Evolutionary conservation across 2,329 filamentous ascomycete species (phyloP).

Genomic region (Ceratocystis harringtonii): DNA sequence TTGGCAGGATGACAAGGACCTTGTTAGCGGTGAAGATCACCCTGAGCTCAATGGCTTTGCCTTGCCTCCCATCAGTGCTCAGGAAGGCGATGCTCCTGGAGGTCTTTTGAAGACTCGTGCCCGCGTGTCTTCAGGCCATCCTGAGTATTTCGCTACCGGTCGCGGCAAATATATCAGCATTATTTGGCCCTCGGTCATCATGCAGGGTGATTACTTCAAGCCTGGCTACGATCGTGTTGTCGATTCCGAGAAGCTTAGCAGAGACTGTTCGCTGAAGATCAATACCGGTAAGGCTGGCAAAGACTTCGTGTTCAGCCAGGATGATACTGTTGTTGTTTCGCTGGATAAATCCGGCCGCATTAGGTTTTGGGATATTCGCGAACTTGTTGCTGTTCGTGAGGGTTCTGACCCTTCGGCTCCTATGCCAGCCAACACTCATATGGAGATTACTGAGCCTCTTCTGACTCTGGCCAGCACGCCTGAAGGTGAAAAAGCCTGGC

Average conservation of each 20-base stretch:
- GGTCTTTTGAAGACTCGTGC: constrained; percentile 92
- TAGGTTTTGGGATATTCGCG: constrained; percentile 95
- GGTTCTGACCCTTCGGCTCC: constrained; percentile 36
- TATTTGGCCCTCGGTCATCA: constrained; percentile 52
- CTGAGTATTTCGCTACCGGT: constrained; percentile 88
- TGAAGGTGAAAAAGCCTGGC: constrained; percentile 86
- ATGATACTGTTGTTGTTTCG: constrained; percentile 86
- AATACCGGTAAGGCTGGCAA: constrained; percentile 96
- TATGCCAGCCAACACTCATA: constrained; percentile 39
- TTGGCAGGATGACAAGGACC: constrained; percentile 58
- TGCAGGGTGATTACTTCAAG: constrained; percentile 49
- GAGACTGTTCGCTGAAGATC: constrained; percentile 80
- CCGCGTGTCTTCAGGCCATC: constrained; percentile 73
- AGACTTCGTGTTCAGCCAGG: constrained; percentile 94
- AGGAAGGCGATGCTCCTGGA: constrained; percentile 80
- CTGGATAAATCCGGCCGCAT: constrained; percentile 92
- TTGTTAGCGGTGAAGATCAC: constrained; percentile 56
- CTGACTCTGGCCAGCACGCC: constrained; percentile 77
- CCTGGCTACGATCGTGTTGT: constrained; percentile 52
- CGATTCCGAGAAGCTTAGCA: constrained; percentile 74
- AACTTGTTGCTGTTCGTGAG: constrained; percentile 46
- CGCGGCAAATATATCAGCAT: constrained; percentile 94
- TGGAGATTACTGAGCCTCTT: constrained; percentile 74
- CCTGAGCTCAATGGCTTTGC: constrained; percentile 77
- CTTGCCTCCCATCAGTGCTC: constrained; percentile 69